phyloP scores from a whole-genome alignment of 768 basidiomycete genomes.

The Macrolepiota fuliginosa region DNA sequence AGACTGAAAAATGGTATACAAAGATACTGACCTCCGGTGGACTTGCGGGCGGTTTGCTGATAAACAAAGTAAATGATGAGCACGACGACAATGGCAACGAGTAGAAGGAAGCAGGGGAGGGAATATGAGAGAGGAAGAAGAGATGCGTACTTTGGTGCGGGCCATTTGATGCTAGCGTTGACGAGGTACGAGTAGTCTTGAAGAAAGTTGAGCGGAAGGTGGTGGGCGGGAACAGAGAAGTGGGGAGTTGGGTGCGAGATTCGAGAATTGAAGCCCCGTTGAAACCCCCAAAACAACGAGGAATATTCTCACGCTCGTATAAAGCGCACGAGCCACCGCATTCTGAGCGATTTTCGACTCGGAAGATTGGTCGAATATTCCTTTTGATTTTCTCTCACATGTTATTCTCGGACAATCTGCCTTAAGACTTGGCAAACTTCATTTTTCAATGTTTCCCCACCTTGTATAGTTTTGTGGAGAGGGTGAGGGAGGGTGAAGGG shows the following conservation, averaged over 20 bases:
- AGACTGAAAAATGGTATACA: slow-evolving; percentile 23
- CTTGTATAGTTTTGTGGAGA: background rate
- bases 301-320: slow-evolving; percentile 46
- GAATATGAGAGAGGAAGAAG: slow-evolving; percentile 11
- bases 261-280: slow-evolving; percentile 30
- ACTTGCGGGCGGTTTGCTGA: slow-evolving; percentile 99
- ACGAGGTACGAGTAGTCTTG: slow-evolving; percentile 21
- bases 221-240: slow-evolving; percentile 32
- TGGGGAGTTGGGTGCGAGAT: slow-evolving; percentile 37
- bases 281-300: slow-evolving; percentile 35
- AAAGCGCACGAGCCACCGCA: slow-evolving; percentile 48
- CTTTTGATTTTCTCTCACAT: slow-evolving; percentile 24
- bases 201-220: slow-evolving; percentile 22
- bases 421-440: slow-evolving; percentile 1
- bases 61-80: slow-evolving; percentile 28
- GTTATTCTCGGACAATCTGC: slow-evolving; percentile 11
- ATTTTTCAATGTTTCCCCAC: background rate
- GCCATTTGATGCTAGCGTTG: slow-evolving; percentile 54
- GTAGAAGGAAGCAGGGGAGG: slow-evolving; percentile 20
- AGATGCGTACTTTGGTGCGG: slow-evolving; percentile 72
- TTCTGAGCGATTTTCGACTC: slow-evolving; percentile 46
- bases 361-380: slow-evolving; percentile 44
- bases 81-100: slow-evolving; percentile 21
- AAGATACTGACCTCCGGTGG: slow-evolving; percentile 80
- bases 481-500: background rate